These are phyloP conservation scores for Microstegium vimineum DNA, from an alignment of 176 grass and related monocot genomes.

Conservation along the genomic window DNA sequence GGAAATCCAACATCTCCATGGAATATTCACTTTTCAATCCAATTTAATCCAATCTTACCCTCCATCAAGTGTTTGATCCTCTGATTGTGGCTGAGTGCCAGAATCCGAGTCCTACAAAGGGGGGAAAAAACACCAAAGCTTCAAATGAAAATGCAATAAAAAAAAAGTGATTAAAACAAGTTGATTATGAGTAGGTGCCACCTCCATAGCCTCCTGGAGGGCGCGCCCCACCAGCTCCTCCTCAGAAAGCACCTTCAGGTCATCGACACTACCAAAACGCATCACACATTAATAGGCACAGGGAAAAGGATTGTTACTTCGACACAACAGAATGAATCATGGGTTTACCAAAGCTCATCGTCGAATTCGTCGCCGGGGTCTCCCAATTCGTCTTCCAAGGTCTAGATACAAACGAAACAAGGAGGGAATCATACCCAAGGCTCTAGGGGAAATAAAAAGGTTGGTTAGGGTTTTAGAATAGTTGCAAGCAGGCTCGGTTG, in stretches of 20 bases:
- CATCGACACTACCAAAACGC: slow-evolving; percentile 51
- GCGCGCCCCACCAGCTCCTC: slow-evolving; percentile 75
- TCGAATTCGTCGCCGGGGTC: slow-evolving; percentile 45
- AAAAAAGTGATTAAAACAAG: neutral
- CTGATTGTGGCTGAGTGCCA: neutral
- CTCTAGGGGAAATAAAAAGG: neutral
- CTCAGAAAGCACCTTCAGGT: slow-evolving; percentile 69
- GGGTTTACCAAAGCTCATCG: slow-evolving; percentile 65
- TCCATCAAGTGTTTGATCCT: slow-evolving; percentile 28
- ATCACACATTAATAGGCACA: neutral
- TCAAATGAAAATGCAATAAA: neutral
- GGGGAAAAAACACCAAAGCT: neutral
- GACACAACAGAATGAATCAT: neutral
- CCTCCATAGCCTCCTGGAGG: slow-evolving; percentile 65
- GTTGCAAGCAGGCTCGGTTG: neutral
- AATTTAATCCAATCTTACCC: no score
- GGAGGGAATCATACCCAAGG: neutral
- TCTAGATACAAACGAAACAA: slow-evolving; percentile 13
- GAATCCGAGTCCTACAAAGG: slow-evolving; percentile 24
- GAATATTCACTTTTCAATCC: no score
- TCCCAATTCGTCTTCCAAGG: slow-evolving; percentile 54
- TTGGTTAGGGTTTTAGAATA: neutral
- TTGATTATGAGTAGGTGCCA: neutral
- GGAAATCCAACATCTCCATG: no score
- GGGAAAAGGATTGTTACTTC: neutral